These are phyloP conservation scores for Melanogaster broomeanus DNA, from an alignment of 768 basidiomycete genomes.

Conservation along the genomic window DNA sequence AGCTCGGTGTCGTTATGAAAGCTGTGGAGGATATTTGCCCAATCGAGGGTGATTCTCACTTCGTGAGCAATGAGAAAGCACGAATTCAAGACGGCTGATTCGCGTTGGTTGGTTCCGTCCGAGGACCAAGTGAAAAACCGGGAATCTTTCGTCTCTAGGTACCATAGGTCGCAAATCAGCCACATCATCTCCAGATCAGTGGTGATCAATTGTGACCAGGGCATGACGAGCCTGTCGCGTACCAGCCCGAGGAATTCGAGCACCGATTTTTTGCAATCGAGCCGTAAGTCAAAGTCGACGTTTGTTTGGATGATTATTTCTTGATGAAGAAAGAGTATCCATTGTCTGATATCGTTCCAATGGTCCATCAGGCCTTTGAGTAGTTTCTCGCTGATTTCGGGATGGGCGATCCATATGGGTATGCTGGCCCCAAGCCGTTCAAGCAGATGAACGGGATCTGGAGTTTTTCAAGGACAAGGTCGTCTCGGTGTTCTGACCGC, in stretches of 20 bases:
- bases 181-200: constrained; percentile 27
- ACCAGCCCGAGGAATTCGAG: constrained; percentile 28
- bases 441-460: constrained; percentile 15
- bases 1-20: constrained; percentile 20
- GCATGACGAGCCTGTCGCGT: constrained; percentile 22
- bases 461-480: constrained; percentile 6
- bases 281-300: constrained; percentile 10
- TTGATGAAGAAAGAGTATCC: constrained; percentile 25
- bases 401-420: constrained; percentile 23
- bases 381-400: constrained; percentile 14
- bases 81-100: constrained; percentile 30
- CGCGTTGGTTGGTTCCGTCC: constrained; percentile 18
- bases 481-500: neutral
- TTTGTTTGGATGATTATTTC: constrained; percentile 10
- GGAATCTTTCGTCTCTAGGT: constrained; percentile 24
- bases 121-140: constrained; percentile 24
- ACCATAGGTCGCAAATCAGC: constrained; percentile 30
- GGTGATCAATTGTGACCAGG: constrained; percentile 27
- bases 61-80: constrained; percentile 30
- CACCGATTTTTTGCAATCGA: constrained; percentile 24
- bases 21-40: constrained; percentile 20
- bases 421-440: constrained; percentile 21
- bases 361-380: constrained; percentile 11
- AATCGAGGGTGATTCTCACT: constrained; percentile 16
- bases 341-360: constrained; percentile 28